Conservation (phyloP, 345 rosid species). For the Excoecaria agallocha region DNA sequence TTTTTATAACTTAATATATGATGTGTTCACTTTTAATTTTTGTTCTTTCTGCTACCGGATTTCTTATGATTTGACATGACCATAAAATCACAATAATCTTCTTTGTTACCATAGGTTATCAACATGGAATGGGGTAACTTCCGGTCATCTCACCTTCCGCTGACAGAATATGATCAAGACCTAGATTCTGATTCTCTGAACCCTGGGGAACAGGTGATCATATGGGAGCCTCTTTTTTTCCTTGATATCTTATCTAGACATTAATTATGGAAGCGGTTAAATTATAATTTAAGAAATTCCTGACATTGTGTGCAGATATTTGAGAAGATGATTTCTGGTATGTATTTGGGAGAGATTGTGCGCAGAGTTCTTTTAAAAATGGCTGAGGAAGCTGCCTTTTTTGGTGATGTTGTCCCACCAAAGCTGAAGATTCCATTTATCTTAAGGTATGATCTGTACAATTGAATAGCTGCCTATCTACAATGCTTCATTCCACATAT, state of each 20-base stretch:
- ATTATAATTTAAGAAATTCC: slow-evolving; percentile 1
- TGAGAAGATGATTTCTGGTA: slow-evolving; percentile 90
- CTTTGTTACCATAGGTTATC: slow-evolving; percentile 56
- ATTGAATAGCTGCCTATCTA: background rate
- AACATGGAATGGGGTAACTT: slow-evolving; percentile 99
- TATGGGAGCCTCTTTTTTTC: background rate
- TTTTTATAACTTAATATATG: background rate
- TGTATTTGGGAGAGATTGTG: slow-evolving; percentile 95
- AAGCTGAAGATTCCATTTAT: slow-evolving; percentile 61
- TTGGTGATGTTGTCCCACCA: slow-evolving; percentile 73
- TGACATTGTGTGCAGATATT: slow-evolving; percentile 50
- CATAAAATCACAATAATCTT: background rate
- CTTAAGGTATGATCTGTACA: slow-evolving; percentile 42
- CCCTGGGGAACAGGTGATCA: slow-evolving; percentile 85
- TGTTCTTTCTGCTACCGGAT: background rate
- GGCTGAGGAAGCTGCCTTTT: slow-evolving; percentile 87
- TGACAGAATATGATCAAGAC: slow-evolving; percentile 69
- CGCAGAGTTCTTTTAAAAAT: slow-evolving; percentile 75
- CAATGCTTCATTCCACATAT: background rate
- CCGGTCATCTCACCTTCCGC: slow-evolving; percentile 82
- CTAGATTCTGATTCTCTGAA: slow-evolving; percentile 81
- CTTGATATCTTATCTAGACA: background rate
- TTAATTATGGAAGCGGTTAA: background rate
- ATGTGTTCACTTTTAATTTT: background rate
- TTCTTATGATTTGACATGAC: background rate